Percentiles rank a stretch among this genome's conserved stretches.
Conservation (phyloP, 441 rosid species). For the Macaranga tanarius region DNA sequence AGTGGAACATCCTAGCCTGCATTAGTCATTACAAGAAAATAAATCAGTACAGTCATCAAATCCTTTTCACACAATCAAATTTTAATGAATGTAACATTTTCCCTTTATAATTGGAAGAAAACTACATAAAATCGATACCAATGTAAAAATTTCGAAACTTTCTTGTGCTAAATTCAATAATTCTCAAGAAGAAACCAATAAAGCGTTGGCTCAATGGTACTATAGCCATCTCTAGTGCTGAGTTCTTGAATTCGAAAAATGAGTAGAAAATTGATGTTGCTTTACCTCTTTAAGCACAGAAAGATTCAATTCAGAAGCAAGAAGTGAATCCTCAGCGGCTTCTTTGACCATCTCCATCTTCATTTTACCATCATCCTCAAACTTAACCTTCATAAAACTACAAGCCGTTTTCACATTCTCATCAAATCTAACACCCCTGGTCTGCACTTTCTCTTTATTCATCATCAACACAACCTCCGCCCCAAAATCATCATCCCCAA, state of each 20-base stretch:
- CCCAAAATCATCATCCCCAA: slow-evolving; percentile 89
- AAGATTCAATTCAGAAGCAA: slow-evolving; percentile 60
- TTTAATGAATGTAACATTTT: background rate
- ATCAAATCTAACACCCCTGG: slow-evolving; percentile 69
- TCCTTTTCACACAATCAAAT: background rate
- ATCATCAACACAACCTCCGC: slow-evolving; percentile 67
- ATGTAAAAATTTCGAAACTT: background rate
- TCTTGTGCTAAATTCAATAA: background rate
- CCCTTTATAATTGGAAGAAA: background rate
- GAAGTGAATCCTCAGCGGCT: slow-evolving; percentile 75
- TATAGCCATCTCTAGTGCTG: too few relatives aligned
- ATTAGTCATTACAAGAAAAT: slow-evolving; percentile 9
- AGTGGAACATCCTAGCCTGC: slow-evolving; percentile 90
- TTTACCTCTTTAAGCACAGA: slow-evolving; percentile 86
- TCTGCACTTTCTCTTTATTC: slow-evolving; percentile 87
- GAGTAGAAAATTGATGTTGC: too few relatives aligned
- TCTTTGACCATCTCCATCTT: slow-evolving; percentile 62
- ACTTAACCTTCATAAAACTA: slow-evolving; percentile 56
- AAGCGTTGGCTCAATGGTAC: too few relatives aligned
- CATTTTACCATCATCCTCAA: slow-evolving; percentile 66
- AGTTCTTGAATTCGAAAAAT: too few relatives aligned
- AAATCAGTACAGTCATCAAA: background rate
- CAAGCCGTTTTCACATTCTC: slow-evolving; percentile 57
- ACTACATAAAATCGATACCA: background rate
- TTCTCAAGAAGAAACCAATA: background rate